These are phyloP conservation scores for Pythium dissotocum DNA, from an alignment of 352 stramenopile genomes.

Conservation along the genomic window DNA sequence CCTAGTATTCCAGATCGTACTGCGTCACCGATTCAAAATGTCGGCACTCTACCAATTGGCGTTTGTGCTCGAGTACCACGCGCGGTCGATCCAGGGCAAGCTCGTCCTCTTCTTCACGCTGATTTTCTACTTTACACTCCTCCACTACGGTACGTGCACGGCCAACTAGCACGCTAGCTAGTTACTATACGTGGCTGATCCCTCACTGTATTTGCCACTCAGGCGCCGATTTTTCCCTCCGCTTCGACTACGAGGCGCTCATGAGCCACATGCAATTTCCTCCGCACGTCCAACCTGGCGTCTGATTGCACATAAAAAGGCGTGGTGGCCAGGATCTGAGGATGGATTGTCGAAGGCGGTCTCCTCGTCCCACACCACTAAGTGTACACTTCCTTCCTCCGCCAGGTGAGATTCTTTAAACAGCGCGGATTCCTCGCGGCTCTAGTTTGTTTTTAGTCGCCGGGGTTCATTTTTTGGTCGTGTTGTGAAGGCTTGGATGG, in stretches of 20 bases:
- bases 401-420: too few species aligned
- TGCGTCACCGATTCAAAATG: slow-evolving; percentile 8
- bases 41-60: slow-evolving; percentile 21
- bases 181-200: too few species aligned
- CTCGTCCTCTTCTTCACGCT: slow-evolving; percentile 19
- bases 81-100: slow-evolving; percentile 19
- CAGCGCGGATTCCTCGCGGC: too few species aligned
- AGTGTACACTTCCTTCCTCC: too few species aligned
- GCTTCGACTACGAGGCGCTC: slow-evolving; percentile 10
- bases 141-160: slow-evolving; percentile 23
- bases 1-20: slow-evolving; percentile 13
- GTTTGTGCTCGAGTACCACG: slow-evolving; percentile 24
- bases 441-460: too few species aligned
- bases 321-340: too few species aligned
- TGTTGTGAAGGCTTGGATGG: too few species aligned
- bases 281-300: not conserved
- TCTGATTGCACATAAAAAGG: slow-evolving; percentile 1
- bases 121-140: slow-evolving; percentile 26
- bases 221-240: not conserved
- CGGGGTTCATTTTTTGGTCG: too few species aligned
- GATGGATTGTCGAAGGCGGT: too few species aligned
- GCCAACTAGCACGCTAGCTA: too few species aligned
- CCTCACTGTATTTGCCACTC: not conserved
- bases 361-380: too few species aligned
- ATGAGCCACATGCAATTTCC: slow-evolving; percentile 1